Base-by-base conservation (phyloP, 371 early-diverging fungal species). In the Rhizopus sp. region DNA sequence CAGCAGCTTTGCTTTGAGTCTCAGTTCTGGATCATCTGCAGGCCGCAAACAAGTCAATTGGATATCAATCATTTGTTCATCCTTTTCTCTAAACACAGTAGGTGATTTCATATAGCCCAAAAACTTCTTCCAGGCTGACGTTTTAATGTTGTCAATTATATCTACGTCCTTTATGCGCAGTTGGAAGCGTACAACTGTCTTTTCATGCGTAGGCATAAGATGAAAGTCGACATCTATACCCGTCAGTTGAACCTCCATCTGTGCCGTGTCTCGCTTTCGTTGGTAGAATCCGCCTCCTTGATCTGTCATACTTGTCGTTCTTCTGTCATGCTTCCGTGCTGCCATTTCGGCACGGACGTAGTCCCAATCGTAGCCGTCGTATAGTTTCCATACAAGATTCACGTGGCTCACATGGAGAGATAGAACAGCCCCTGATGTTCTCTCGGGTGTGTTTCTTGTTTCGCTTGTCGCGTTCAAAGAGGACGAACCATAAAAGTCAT, bases 91-190 rank as follows among this genome's bases (percentile, higher is more conserved):
- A 5, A 69, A 63, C 16, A 70, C 61, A 30, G 73, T 69, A 0
- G 75, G 53, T 0, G 85, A 79, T 10, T 86, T 69, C 81, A 87
- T 78, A 41, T 81, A 82, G 0, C 90, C 80, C 49, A 93, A 54
- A 50, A 90, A 85, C 72, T 91, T 93, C 34, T 85, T 73, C 91
- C 92, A 94, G 6, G 70, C 64, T 0, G 91, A 91, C 1, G 89
- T 86, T 59, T 80, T 73, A 16, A 94, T 71, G 60, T 91, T 84
- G 57, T 94, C 95, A 49, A 90, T 78, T 13, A 93, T 82, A 52
- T 93, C 93, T 16, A 92, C 59, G 42, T 92, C 88, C 16, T 76
- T 70, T 3, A 93, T 72, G 9, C 58, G 50, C 0, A 91, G 37
- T 2, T 71, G 60, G 6, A 87, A 59, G 29, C 81, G 77, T 7